Conservation (phyloP, 2,329 filamentous ascomycete species). For the Tolypocladium nubicola region DNA sequence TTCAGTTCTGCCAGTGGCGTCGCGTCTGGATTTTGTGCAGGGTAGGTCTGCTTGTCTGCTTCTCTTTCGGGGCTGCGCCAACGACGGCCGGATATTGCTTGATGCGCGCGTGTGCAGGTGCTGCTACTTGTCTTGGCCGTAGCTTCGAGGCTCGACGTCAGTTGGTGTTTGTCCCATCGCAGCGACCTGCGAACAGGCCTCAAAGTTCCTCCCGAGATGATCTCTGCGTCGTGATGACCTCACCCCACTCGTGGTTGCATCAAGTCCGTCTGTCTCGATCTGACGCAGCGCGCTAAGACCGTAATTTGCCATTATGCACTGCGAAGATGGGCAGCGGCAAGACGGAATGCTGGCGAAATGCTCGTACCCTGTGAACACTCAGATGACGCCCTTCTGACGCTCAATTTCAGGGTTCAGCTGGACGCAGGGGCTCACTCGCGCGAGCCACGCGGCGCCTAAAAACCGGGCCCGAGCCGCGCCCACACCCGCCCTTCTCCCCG, state of each 20-base stretch:
- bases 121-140: too few species aligned
- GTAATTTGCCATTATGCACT: background rate
- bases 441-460: background rate
- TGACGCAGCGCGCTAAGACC: background rate
- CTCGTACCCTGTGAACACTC: background rate
- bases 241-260: background rate
- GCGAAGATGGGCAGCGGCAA: background rate
- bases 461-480: background rate
- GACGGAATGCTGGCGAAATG: background rate
- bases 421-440: background rate
- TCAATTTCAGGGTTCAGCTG: background rate
- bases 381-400: too few species aligned
- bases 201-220: background rate
- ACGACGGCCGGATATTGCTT: too few species aligned
- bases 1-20: too few species aligned
- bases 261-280: too few species aligned
- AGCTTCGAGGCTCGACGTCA: too few species aligned
- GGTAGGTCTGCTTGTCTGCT: too few species aligned
- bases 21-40: too few species aligned
- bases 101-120: too few species aligned
- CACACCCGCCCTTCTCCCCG: background rate
- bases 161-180: too few species aligned
- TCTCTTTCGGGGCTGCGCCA: too few species aligned
- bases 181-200: too few species aligned
- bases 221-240: background rate